Conservation (phyloP, 768 basidiomycete genomes). For the Mycena maculata region DNA sequence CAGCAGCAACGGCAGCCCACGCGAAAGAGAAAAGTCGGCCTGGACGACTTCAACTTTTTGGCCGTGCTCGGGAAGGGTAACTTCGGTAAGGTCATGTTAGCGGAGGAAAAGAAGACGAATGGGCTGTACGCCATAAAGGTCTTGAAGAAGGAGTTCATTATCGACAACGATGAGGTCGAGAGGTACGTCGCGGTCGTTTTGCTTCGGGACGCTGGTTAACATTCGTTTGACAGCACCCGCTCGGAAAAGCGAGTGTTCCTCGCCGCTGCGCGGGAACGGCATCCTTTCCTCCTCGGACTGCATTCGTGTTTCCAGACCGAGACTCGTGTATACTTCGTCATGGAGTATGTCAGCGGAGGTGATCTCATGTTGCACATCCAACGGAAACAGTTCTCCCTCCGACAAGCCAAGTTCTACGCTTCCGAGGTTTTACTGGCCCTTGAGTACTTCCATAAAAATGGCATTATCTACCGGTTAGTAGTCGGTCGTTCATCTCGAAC, state of each 20-base stretch:
- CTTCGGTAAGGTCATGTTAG: slow-evolving; percentile 99
- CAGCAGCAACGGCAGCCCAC: slow-evolving; percentile 53
- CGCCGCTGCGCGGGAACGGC: slow-evolving; percentile 95
- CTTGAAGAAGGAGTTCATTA: slow-evolving; percentile 99
- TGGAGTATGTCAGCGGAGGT: slow-evolving; percentile 99
- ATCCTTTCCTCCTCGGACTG: slow-evolving; percentile 95
- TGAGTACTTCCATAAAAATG: slow-evolving; percentile 98
- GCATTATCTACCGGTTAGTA: slow-evolving; percentile 96
- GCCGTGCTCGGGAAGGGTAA: slow-evolving; percentile 99
- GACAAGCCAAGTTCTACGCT: slow-evolving; percentile 99
- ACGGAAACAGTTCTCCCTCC: slow-evolving; percentile 97
- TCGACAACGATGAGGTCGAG: slow-evolving; percentile 99
- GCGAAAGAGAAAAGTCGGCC: slow-evolving; percentile 87
- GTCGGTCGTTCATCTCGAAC: neutral
- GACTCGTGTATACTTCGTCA: slow-evolving; percentile 98
- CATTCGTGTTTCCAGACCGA: slow-evolving; percentile 99
- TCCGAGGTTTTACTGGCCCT: slow-evolving; percentile 95
- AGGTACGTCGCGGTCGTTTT: slow-evolving; percentile 65
- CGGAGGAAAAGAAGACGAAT: slow-evolving; percentile 95
- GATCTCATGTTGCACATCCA: slow-evolving; percentile 99
- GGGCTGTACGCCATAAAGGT: slow-evolving; percentile 98
- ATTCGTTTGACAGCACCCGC: slow-evolving; percentile 74
- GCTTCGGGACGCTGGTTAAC: slow-evolving; percentile 27
- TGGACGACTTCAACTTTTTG: slow-evolving; percentile 99
- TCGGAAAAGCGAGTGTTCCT: slow-evolving; percentile 99